Evolutionary conservation across 805 yeast species (phyloP), one percentile per base, ranked within the genome.

Genomic region (Candida vaughaniae): DNA sequence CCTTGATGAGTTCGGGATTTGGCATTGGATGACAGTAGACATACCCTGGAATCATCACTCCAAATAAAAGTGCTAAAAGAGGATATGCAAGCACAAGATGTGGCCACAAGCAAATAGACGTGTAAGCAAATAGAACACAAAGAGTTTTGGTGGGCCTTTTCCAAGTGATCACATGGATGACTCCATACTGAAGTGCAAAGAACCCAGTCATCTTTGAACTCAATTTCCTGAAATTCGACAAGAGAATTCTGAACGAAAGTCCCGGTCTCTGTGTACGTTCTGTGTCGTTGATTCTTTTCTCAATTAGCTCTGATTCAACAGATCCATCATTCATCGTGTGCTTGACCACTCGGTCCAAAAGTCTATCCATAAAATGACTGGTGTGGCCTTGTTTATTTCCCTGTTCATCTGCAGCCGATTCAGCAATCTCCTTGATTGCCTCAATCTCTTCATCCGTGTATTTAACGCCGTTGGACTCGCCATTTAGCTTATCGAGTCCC

Each of bases 91-190:
- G 57, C 9, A 86, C 63, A 33, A 84, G 58, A 53, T 79, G 79
- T 0, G 96, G 96, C 62, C 84, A 75, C 23, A 82, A 57, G 49
- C 93, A 84, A 1, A 81, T 63, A 42, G 78, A 69, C 0, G 96
- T 81, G 46, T 83, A 80, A 1, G 78, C 43, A 4, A 82, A 62
- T 36, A 87, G 58, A 16, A 66, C 54, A 0, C 82, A 66, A 4
- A 89, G 45, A 0, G 96, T 89, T 43, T 78, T 73, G 0, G 85
- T 67, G 0, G 95, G 90, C 18, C 71, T 67, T 41, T 79, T 76
- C 97, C 97, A 90, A 4, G 85, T 75, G 16, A 86, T 41, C 1
- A 85, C 53, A 33, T 78, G 75, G 5, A 80, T 66, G 1, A 82
- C 28, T 2, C 79, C 77, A 46, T 81, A 82, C 48, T 85, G 91